These are phyloP conservation scores for Noccaea caerulescens DNA, from an alignment of 345 rosid species.

Conservation along the genomic window DNA sequence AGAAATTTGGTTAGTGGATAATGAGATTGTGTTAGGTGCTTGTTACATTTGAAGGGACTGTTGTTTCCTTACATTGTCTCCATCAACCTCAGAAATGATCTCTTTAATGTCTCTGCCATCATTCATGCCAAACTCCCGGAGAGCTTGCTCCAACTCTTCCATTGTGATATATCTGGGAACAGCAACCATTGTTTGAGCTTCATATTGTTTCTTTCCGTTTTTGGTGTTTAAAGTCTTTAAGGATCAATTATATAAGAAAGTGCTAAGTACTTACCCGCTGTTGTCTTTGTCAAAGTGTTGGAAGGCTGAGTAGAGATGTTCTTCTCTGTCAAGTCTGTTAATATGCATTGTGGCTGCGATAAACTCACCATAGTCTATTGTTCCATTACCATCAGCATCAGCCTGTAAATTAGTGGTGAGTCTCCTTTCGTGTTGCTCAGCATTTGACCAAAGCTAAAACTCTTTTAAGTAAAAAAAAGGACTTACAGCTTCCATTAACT, in stretches of 20 bases:
- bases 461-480: neutral
- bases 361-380: conserved; percentile 65
- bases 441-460: conserved; percentile 27
- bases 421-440: conserved; percentile 6
- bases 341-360: conserved; percentile 69
- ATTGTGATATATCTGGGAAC: conserved; percentile 55
- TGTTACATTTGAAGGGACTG: conserved; percentile 16
- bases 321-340: conserved; percentile 72
- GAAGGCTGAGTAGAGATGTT: conserved; percentile 77
- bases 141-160: conserved; percentile 69
- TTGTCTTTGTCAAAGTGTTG: conserved; percentile 79
- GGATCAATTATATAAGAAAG: neutral
- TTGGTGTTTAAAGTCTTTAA: neutral
- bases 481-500: conserved; percentile 69
- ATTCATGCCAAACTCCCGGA: conserved; percentile 57
- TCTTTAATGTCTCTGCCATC: conserved; percentile 67
- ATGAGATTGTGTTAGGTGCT: conserved; percentile 11
- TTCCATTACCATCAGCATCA: conserved; percentile 63
- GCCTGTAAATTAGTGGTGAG: conserved; percentile 42
- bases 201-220: neutral
- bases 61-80: conserved; percentile 59
- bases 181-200: conserved; percentile 19
- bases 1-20: conserved; percentile 5
- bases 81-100: conserved; percentile 60
- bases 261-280: conserved; percentile 57